Evolutionary conservation across 768 basidiomycete genomes (phyloP).

Genomic region (Asterophora lycoperdoides): DNA sequence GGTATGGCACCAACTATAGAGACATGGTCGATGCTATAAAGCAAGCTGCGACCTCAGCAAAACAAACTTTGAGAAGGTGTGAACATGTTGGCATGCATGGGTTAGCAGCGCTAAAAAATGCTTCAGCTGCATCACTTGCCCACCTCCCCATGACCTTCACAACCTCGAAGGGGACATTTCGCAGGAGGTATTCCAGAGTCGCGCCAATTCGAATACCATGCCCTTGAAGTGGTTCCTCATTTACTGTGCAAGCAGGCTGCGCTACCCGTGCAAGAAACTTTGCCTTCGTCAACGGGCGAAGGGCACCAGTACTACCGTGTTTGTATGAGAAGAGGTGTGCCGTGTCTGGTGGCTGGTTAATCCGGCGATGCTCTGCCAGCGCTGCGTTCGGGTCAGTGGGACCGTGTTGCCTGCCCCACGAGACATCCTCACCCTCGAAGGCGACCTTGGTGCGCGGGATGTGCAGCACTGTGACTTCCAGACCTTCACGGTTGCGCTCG

Average conservation of each 20-base stretch:
- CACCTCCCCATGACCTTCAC: slow-evolving; percentile 11
- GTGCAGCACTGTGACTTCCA: slow-evolving; percentile 12
- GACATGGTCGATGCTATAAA: no score
- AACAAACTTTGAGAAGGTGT: no score
- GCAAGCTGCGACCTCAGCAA: no score
- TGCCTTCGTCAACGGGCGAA: slow-evolving; percentile 17
- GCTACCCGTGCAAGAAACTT: slow-evolving; percentile 18
- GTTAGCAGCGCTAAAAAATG: no score
- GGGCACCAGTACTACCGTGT: background rate
- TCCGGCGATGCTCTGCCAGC: slow-evolving; percentile 6
- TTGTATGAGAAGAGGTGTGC: slow-evolving; percentile 10
- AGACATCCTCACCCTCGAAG: slow-evolving; percentile 12
- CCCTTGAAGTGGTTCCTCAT: slow-evolving; percentile 9
- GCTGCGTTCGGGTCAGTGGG: slow-evolving; percentile 6
- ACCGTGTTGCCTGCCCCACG: slow-evolving; percentile 13
- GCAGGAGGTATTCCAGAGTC: slow-evolving; percentile 21
- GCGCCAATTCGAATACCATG: slow-evolving; percentile 26
- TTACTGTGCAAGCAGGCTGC: background rate
- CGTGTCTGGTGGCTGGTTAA: slow-evolving; percentile 8
- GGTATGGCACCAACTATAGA: no score
- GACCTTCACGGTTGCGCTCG: slow-evolving; percentile 1
- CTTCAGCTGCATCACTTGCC: slow-evolving; percentile 10
- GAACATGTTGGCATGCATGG: no score
- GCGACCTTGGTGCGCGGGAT: slow-evolving; percentile 15
- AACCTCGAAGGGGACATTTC: slow-evolving; percentile 12